Conservation (phyloP, 257 asterid genomes). For the Nicotiana benthamiana region DNA sequence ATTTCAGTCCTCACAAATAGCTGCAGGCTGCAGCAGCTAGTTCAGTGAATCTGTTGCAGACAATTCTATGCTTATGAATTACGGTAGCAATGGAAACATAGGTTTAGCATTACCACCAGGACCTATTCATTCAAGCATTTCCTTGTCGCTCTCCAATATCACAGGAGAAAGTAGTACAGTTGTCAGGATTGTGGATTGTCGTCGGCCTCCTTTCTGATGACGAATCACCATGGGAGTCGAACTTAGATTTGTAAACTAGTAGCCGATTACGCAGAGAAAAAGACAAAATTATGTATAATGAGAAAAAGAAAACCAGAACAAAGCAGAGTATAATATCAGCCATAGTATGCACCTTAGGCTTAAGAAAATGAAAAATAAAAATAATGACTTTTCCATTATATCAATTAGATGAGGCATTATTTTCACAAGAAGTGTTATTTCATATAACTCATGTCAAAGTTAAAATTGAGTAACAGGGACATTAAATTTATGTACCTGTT, state of each 20-base stretch:
- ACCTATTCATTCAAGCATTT: slow-evolving; percentile 31
- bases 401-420: not conserved
- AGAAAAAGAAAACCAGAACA: too few species aligned
- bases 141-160: slow-evolving; percentile 39
- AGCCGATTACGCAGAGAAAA: slow-evolving; percentile 41
- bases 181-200: slow-evolving; percentile 66
- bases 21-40: slow-evolving; percentile 10
- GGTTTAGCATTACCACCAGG: slow-evolving; percentile 36
- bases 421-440: not conserved
- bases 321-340: too few species aligned
- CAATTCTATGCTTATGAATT: slow-evolving; percentile 35
- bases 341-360: too few species aligned
- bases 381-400: too few species aligned
- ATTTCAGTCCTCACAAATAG: slow-evolving; percentile 28
- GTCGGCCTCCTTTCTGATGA: slow-evolving; percentile 34
- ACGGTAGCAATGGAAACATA: slow-evolving; percentile 22
- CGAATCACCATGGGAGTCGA: slow-evolving; percentile 56
- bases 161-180: slow-evolving; percentile 45
- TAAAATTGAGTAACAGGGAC: too few species aligned
- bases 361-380: too few species aligned
- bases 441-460: not conserved
- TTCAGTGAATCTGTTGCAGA: slow-evolving; percentile 30
- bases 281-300: slow-evolving; percentile 61
- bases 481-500: too few species aligned
- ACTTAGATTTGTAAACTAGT: slow-evolving; percentile 37